These are phyloP conservation scores for Emiliania huxleyi DNA, from an alignment of 78 protist species.

Conservation along the genomic window DNA sequence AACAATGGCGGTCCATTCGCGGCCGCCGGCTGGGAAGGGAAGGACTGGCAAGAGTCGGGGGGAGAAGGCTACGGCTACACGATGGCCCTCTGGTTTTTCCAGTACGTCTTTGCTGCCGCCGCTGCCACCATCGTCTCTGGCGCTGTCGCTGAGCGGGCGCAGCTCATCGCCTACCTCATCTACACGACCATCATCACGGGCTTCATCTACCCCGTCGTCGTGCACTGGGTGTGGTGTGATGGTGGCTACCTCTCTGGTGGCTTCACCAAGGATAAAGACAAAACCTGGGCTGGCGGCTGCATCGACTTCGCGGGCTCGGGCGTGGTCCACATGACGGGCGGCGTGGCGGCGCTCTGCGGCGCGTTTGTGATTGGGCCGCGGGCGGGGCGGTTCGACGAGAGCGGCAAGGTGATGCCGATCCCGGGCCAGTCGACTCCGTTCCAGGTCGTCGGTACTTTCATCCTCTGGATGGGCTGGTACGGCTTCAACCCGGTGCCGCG, in stretches of 20 bases:
- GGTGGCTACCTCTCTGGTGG: neutral
- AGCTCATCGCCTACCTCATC: constrained; percentile 41
- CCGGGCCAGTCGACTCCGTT: neutral
- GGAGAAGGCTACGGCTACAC: neutral
- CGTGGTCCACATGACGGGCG: constrained; percentile 85
- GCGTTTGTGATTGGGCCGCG: constrained; percentile 78
- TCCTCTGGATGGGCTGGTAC: constrained; percentile 68
- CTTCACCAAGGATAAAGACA: neutral
- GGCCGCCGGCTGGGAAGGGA: neutral
- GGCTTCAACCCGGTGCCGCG: constrained; percentile 78
- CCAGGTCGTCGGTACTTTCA: constrained; percentile 38
- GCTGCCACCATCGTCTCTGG: constrained; percentile 71
- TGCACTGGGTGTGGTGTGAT: constrained; percentile 57
- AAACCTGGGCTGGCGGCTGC: neutral
- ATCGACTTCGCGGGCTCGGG: constrained; percentile 58
- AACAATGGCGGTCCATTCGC: neutral
- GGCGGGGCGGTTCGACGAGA: constrained; percentile 64
- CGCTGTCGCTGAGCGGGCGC: constrained; percentile 67
- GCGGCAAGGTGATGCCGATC: neutral
- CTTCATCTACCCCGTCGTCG: constrained; percentile 62
- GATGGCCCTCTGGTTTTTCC: constrained; percentile 23
- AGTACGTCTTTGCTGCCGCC: constrained; percentile 51
- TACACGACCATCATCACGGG: constrained; percentile 35
- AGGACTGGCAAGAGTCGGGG: neutral
- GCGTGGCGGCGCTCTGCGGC: constrained; percentile 69